These are phyloP conservation scores for Hapsidospora chrysogenum DNA, from an alignment of 495 filamentous ascomycete genomes.

Conservation along the genomic window DNA sequence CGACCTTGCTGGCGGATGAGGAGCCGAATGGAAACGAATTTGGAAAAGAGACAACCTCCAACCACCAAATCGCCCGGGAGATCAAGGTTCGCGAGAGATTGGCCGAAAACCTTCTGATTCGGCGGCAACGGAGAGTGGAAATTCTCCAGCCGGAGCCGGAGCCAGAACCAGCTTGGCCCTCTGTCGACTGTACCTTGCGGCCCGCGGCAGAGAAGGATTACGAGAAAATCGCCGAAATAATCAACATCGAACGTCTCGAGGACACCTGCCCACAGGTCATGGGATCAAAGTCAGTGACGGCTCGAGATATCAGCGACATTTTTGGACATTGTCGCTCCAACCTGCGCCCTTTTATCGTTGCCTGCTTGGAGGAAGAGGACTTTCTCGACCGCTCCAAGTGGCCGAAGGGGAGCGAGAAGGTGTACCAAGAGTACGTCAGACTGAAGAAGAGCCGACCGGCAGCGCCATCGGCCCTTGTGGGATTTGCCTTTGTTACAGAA, in stretches of 20 bases:
- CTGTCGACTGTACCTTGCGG: not conserved
- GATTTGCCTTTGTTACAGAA: conserved; percentile 16
- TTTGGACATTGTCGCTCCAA: conserved; percentile 6
- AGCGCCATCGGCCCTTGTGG: conserved; percentile 9
- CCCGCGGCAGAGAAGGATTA: not conserved
- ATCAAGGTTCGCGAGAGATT: conserved; percentile 5
- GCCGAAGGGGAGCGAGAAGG: not conserved
- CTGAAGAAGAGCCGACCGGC: not conserved
- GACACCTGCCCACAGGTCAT: not conserved
- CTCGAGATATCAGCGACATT: conserved; percentile 10
- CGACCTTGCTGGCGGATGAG: too few species aligned
- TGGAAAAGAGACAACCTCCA: too few species aligned
- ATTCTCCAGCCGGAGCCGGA: not conserved
- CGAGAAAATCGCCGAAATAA: not conserved
- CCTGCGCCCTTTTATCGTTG: conserved; percentile 24
- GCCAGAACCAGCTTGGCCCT: not conserved
- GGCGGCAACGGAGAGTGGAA: not conserved
- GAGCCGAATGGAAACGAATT: too few species aligned
- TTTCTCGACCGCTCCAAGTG: not conserved
- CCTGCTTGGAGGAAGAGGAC: conserved; percentile 2
- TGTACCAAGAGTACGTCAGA: not conserved
- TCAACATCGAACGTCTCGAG: not conserved
- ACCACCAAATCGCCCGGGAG: not conserved
- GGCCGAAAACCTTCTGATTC: not conserved
- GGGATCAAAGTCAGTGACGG: not conserved